Conservation (phyloP, 140 eudicot species). For the Flaveria floridana region DNA sequence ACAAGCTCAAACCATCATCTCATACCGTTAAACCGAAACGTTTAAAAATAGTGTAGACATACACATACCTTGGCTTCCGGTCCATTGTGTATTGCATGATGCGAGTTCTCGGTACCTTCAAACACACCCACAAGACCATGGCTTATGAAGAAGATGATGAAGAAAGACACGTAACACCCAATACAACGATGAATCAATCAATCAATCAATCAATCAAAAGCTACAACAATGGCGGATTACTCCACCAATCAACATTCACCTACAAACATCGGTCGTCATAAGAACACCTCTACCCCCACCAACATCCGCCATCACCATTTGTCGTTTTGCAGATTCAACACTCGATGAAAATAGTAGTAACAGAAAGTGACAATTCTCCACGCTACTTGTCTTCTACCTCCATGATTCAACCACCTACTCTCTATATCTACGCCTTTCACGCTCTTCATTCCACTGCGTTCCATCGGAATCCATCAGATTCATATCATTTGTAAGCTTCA, state of each 20-base stretch:
- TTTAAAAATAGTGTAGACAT: too few relatives aligned
- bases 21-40: too few relatives aligned
- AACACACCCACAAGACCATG: not conserved
- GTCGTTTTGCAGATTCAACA: slow-evolving; percentile 16
- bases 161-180: not conserved
- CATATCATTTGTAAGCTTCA: too few relatives aligned
- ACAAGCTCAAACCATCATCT: too few relatives aligned
- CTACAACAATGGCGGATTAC: slow-evolving; percentile 17
- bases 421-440: slow-evolving; percentile 14
- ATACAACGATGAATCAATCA: slow-evolving; percentile 26
- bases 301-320: slow-evolving; percentile 19
- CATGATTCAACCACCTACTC: slow-evolving; percentile 21
- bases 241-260: slow-evolving; percentile 23
- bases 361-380: slow-evolving; percentile 21
- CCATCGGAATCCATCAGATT: slow-evolving; percentile 3
- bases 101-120: not conserved
- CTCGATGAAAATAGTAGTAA: not conserved
- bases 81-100: too few relatives aligned
- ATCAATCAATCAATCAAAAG: too few relatives aligned
- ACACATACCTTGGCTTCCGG: too few relatives aligned
- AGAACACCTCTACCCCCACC: slow-evolving; percentile 11
- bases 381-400: slow-evolving; percentile 26
- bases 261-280: slow-evolving; percentile 7
- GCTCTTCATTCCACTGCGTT: not conserved
- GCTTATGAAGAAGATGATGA: not conserved